Conservation (phyloP, 1,139 yeast genomes). For the Kurtzmaniella natalensis region DNA sequence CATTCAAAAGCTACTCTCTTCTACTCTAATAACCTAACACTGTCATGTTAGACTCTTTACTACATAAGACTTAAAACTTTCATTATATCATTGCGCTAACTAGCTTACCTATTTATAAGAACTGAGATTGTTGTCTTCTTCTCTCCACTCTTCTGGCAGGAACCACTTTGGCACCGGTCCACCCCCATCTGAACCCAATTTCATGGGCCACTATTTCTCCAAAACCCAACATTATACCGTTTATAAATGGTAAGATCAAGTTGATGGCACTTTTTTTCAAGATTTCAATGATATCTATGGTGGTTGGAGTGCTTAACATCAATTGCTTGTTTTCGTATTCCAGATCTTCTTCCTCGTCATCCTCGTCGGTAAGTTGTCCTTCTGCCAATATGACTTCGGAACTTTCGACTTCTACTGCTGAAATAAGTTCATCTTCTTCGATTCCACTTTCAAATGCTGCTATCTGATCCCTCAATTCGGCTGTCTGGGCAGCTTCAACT, state of each 20-base stretch:
- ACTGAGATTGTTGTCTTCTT: conserved; percentile 16
- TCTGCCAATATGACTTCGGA: not conserved
- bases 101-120: no score
- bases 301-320: conserved; percentile 6
- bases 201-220: conserved; percentile 97
- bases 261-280: conserved; percentile 61
- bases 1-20: no score
- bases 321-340: conserved; percentile 3
- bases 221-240: conserved; percentile 94
- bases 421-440: not conserved
- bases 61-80: no score
- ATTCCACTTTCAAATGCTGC: not conserved
- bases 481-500: no score
- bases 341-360: not conserved
- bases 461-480: no score
- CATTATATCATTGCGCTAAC: no score
- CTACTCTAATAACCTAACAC: no score
- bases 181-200: conserved; percentile 73
- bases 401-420: not conserved
- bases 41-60: no score
- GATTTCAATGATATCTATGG: conserved; percentile 28
- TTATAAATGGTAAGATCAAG: conserved; percentile 78
- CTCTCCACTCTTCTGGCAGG: conserved; percentile 32
- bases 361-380: conserved; percentile 2
- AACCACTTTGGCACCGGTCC: conserved; percentile 69